Percentiles rank a stretch among this genome's conserved stretches.
These are phyloP conservation scores for Aegilops bicornis DNA, from an alignment of 176 grass and related monocot genomes.

Conservation along the genomic window DNA sequence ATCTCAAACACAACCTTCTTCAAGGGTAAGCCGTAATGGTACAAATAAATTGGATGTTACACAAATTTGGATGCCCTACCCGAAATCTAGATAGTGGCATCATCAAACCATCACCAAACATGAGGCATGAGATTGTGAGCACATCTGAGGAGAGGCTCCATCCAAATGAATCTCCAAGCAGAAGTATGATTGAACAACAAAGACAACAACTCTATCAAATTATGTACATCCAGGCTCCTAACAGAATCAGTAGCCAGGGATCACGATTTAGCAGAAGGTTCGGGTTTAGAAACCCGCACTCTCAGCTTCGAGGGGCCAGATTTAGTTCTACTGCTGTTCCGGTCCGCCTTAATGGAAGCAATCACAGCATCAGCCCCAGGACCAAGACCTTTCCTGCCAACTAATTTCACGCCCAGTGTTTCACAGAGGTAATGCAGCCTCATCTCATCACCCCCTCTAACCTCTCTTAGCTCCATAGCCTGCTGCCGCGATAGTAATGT, in stretches of 20 bases:
- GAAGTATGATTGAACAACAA: not conserved
- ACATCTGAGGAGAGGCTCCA: not conserved
- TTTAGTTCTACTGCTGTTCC: slow-evolving; percentile 60
- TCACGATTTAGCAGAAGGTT: slow-evolving; percentile 9
- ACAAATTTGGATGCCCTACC: slow-evolving; percentile 6
- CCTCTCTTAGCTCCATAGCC: slow-evolving; percentile 88
- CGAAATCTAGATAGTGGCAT: not conserved
- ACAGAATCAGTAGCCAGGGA: not conserved
- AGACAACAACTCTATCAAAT: not conserved
- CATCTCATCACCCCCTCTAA: slow-evolving; percentile 98
- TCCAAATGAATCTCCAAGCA: not conserved
- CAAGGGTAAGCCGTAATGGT: not conserved
- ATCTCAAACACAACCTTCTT: slow-evolving; percentile 1
- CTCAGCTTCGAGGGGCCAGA: slow-evolving; percentile 50
- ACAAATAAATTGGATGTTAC: not conserved
- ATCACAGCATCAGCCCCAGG: slow-evolving; percentile 79
- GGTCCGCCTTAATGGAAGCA: slow-evolving; percentile 87
- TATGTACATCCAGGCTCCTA: not conserved
- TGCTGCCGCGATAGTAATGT: slow-evolving; percentile 76
- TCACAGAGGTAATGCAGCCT: slow-evolving; percentile 81
- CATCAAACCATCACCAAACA: slow-evolving; percentile 7
- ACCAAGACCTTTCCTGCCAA: slow-evolving; percentile 91
- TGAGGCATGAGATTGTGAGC: not conserved
- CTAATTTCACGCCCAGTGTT: slow-evolving; percentile 79
- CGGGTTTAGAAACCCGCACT: slow-evolving; percentile 8